These are phyloP conservation scores for Lophium mytilinum DNA, from an alignment of 495 filamentous ascomycete species.

Conservation along the genomic window DNA sequence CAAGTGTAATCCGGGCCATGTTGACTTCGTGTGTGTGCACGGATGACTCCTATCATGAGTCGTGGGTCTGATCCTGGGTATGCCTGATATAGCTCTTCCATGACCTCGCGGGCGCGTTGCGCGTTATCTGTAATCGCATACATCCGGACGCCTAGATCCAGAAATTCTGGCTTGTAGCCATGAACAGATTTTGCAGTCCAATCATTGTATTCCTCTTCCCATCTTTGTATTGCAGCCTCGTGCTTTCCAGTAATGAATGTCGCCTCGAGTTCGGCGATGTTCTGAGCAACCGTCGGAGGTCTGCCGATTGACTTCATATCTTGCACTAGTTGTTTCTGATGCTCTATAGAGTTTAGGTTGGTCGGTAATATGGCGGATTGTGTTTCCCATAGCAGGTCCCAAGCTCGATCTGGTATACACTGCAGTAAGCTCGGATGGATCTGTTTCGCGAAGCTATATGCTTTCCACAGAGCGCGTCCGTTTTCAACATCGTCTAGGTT, in stretches of 20 bases:
- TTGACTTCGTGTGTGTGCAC: slow-evolving; percentile 3
- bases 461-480: slow-evolving; percentile 5
- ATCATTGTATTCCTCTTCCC: slow-evolving; percentile 11
- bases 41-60: slow-evolving; percentile 16
- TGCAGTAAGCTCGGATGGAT: background rate
- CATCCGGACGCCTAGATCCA: slow-evolving; percentile 18
- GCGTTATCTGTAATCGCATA: slow-evolving; percentile 12
- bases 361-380: background rate
- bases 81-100: slow-evolving; percentile 11
- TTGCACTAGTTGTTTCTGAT: slow-evolving; percentile 4
- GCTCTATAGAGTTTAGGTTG: background rate
- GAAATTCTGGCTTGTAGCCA: slow-evolving; percentile 2
- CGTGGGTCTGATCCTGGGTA: slow-evolving; percentile 5
- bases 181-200: background rate
- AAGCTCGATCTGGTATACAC: slow-evolving; percentile 8
- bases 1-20: background rate
- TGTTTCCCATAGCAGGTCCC: slow-evolving; percentile 14
- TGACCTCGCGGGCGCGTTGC: slow-evolving; percentile 12
- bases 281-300: slow-evolving; percentile 2
- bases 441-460: slow-evolving; percentile 10
- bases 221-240: slow-evolving; percentile 13
- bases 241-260: slow-evolving; percentile 9
- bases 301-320: slow-evolving; percentile 16
- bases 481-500: background rate
- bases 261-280: slow-evolving; percentile 1